A percentile compares a stretch with the other conserved stretches of the same genome.
Evolutionary conservation across 495 filamentous ascomycete species (phyloP).

Genomic region (Daldinia decipiens): DNA sequence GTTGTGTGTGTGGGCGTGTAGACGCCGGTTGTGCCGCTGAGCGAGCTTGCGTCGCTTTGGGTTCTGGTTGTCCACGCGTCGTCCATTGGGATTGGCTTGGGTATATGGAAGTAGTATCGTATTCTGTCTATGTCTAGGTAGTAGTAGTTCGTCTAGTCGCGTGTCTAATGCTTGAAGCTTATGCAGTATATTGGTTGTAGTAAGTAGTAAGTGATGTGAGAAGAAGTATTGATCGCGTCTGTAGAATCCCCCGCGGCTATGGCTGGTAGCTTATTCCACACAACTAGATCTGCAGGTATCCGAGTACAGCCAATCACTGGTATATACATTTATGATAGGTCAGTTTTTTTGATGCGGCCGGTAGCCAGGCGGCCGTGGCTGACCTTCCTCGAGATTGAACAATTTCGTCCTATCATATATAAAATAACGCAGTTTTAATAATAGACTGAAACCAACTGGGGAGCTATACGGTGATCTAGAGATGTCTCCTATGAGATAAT

Average conservation of each 20-base stretch:
- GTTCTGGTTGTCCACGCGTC: neutral
- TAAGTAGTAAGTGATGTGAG: neutral
- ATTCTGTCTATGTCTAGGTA: no score
- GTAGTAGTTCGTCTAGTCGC: neutral
- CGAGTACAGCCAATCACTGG: slow-evolving; percentile 1
- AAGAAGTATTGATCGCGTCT: neutral
- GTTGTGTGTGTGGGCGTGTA: slow-evolving; percentile 9
- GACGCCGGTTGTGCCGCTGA: neutral
- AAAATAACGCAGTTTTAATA: no score
- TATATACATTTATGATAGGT: neutral
- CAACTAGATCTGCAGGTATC: neutral
- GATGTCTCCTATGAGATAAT: neutral
- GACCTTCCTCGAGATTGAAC: no score
- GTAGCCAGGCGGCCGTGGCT: no score
- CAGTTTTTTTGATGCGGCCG: neutral
- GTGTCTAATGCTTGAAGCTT: neutral
- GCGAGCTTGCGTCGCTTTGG: neutral
- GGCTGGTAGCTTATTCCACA: neutral
- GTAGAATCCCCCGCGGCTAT: neutral
- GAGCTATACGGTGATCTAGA: neutral
- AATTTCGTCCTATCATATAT: no score
- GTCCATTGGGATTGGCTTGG: neutral
- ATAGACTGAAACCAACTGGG: no score
- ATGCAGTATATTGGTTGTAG: neutral
- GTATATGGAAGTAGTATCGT: neutral